These are phyloP conservation scores for Picea mariana DNA, from an alignment of 83 land plant species.

Conservation along the genomic window DNA sequence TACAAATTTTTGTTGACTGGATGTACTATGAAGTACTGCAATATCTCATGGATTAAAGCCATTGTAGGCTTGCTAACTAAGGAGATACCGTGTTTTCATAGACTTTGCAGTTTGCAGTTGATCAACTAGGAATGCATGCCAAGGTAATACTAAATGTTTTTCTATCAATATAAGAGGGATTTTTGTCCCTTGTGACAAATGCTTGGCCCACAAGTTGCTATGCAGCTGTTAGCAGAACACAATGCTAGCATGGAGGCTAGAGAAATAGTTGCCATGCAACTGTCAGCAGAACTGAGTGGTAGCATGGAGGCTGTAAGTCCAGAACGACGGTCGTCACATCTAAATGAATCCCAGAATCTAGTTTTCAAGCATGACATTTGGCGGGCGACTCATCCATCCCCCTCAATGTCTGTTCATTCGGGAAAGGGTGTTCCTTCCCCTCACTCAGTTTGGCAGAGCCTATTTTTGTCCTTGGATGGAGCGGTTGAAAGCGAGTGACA, in stretches of 20 bases:
- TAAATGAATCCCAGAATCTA: conserved; percentile 55
- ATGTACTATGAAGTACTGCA: conserved; percentile 8
- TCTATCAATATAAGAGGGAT: conserved; percentile 56
- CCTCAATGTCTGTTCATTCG: too few species aligned
- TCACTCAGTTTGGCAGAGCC: too few species aligned
- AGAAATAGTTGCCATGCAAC: conserved; percentile 16
- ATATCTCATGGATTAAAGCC: conserved; percentile 14
- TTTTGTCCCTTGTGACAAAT: conserved; percentile 42
- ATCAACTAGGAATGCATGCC: conserved; percentile 44
- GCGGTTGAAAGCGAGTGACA: too few species aligned
- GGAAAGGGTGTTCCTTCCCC: too few species aligned
- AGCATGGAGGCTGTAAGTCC: conserved; percentile 41
- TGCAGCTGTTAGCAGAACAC: conserved; percentile 64
- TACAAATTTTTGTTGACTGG: background rate
- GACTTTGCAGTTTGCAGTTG: too few species aligned
- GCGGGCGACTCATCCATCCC: conserved; percentile 31
- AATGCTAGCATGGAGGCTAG: conserved; percentile 27
- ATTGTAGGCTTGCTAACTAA: background rate
- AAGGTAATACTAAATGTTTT: conserved; percentile 64
- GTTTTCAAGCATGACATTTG: conserved; percentile 49
- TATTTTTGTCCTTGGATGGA: too few species aligned
- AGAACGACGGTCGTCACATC: conserved; percentile 48
- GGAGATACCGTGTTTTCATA: too few species aligned
- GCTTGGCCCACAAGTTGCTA: conserved; percentile 34
- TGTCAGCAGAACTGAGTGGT: conserved; percentile 57